phyloP scores from a whole-genome alignment of 1,284 basidiomycete species.

The Irpex rosettiformis region DNA sequence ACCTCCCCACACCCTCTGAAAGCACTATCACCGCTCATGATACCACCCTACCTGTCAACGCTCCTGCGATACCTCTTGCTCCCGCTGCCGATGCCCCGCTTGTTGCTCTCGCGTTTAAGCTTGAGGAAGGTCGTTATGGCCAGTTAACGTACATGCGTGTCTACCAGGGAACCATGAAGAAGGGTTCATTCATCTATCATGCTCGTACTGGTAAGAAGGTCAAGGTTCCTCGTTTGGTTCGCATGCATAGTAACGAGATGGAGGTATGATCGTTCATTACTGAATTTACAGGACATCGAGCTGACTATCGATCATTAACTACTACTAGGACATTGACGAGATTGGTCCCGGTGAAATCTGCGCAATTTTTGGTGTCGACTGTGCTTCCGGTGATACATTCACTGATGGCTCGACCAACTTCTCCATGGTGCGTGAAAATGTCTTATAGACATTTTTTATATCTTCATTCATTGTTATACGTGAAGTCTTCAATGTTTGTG shows the following conservation, averaged over 20 bases:
- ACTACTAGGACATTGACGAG: conserved; percentile 86
- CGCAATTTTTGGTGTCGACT: conserved; percentile 99
- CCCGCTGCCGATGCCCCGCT: conserved; percentile 86
- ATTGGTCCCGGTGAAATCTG: conserved; percentile 99
- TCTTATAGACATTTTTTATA: background rate
- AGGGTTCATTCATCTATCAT: conserved; percentile 86
- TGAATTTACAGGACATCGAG: background rate
- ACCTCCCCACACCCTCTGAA: conserved; percentile 90
- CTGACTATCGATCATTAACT: background rate
- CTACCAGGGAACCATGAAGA: conserved; percentile 92
- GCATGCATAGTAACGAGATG: conserved; percentile 99
- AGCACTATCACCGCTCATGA: conserved; percentile 82
- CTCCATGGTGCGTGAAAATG: conserved; percentile 70
- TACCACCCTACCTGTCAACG: conserved; percentile 60
- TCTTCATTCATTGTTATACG: conserved; percentile 1
- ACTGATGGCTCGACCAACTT: conserved; percentile 86
- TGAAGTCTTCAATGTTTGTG: conserved; percentile 95
- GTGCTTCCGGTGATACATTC: conserved; percentile 98
- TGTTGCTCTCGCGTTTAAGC: conserved; percentile 96
- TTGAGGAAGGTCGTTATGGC: conserved; percentile 96
- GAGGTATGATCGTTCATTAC: conserved; percentile 53
- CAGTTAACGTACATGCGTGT: conserved; percentile 99
- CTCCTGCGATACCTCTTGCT: conserved; percentile 71
- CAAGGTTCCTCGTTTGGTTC: conserved; percentile 95
- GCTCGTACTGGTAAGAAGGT: conserved; percentile 96